Evolutionary conservation across 768 basidiomycete species (phyloP).

Genomic region (Lactarius hengduanensis): DNA sequence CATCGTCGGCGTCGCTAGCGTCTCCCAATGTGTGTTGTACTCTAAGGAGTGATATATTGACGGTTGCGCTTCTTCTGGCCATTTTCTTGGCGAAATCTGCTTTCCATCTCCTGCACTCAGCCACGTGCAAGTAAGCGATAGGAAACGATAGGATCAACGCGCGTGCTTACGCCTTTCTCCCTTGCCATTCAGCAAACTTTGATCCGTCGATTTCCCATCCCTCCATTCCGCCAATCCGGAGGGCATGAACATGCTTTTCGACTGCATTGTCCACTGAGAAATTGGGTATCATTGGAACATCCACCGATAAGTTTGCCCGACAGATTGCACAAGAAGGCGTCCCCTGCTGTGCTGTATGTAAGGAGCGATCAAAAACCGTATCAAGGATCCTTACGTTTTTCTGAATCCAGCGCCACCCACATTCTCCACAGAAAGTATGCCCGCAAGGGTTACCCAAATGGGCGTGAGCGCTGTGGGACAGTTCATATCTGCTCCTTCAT

Average conservation of each 20-base stretch:
- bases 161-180: constrained; percentile 51
- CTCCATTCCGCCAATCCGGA: constrained; percentile 44
- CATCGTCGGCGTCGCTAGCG: constrained; percentile 3
- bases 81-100: constrained; percentile 8
- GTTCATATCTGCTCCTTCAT: constrained; percentile 10
- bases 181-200: constrained; percentile 50
- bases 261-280: constrained; percentile 59
- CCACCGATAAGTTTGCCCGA: constrained; percentile 45
- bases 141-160: constrained; percentile 17
- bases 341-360: constrained; percentile 35
- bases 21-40: not conserved
- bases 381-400: constrained; percentile 45
- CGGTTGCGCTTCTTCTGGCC: not conserved
- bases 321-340: constrained; percentile 59
- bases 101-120: constrained; percentile 24
- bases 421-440: constrained; percentile 69
- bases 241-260: constrained; percentile 53
- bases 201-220: constrained; percentile 55
- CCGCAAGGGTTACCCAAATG: constrained; percentile 71
- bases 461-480: constrained; percentile 49
- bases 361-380: constrained; percentile 10
- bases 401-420: constrained; percentile 58
- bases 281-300: constrained; percentile 59
- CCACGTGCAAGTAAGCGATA: constrained; percentile 10
- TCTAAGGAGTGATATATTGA: not conserved